A percentile compares a stretch with the other conserved stretches of the same genome.
These are phyloP conservation scores for Lentinus brumalis DNA, from an alignment of 768 basidiomycete species.

Conservation along the genomic window DNA sequence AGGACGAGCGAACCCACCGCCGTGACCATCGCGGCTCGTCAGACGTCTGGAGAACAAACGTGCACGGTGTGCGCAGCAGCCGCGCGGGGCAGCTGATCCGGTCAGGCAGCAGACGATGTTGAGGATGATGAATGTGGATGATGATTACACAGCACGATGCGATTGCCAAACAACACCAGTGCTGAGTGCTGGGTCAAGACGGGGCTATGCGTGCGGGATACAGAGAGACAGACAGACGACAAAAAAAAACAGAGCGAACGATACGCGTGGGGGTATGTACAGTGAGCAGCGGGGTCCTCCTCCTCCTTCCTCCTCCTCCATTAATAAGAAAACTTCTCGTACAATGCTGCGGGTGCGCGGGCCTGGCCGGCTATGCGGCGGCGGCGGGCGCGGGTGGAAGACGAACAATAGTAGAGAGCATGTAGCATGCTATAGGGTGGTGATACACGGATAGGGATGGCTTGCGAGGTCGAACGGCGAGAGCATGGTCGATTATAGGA, in stretches of 20 bases:
- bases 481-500: constrained; percentile 22
- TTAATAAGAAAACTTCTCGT: constrained; percentile 10
- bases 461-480: constrained; percentile 27
- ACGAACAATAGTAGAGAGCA: constrained; percentile 19
- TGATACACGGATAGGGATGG: constrained; percentile 23
- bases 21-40: no score
- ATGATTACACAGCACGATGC: no score
- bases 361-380: no score
- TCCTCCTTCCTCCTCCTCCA: constrained; percentile 1
- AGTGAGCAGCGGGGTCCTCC: constrained; percentile 11
- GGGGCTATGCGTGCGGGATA: constrained; percentile 11
- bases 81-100: no score
- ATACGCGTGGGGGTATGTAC: constrained; percentile 22
- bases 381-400: constrained; percentile 14
- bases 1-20: no score
- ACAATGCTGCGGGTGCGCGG: constrained; percentile 10
- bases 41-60: no score
- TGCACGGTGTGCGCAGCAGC: no score
- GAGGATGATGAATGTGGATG: no score
- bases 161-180: no score
- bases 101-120: no score
- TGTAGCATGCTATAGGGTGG: constrained; percentile 25
- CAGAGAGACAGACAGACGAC: constrained; percentile 18
- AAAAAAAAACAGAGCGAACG: constrained; percentile 8
- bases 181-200: background rate